Conservation (phyloP, 176 grass and related monocot species). For the Secale cereale region DNA sequence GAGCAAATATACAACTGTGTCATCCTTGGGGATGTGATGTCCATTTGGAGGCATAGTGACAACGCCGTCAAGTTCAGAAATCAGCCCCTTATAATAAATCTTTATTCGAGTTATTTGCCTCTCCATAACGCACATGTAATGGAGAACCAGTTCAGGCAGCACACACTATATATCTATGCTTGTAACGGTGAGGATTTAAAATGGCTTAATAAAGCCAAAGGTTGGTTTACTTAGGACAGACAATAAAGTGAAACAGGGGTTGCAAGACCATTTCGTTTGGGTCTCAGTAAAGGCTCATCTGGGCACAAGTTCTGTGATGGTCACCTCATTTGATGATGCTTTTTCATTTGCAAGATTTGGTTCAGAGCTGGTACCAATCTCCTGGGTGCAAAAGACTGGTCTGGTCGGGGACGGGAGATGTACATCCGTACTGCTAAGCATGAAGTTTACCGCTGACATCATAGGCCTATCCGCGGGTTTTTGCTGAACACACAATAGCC, state of each 20-base stretch:
- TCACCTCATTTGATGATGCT: slow-evolving; percentile 24
- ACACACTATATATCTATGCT: background rate
- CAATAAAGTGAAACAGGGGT: background rate
- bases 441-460: slow-evolving; percentile 38
- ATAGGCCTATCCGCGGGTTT: slow-evolving; percentile 3
- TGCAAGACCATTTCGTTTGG: background rate
- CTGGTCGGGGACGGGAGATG: background rate
- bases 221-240: background rate
- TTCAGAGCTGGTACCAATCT: background rate
- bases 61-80: background rate
- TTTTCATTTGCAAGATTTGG: background rate
- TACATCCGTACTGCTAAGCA: slow-evolving; percentile 18
- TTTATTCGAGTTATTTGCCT: background rate
- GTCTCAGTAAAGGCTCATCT: background rate
- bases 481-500: slow-evolving; percentile 35
- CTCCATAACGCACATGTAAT: background rate
- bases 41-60: background rate
- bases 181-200: background rate
- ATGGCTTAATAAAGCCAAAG: background rate
- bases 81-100: background rate
- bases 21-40: no score
- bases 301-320: background rate
- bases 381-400: background rate
- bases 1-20: background rate
- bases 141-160: background rate